Percentiles rank a stretch among this genome's conserved stretches.
Conservation (phyloP, 108 stramenopile species). For the Skeletonema tropicum region DNA sequence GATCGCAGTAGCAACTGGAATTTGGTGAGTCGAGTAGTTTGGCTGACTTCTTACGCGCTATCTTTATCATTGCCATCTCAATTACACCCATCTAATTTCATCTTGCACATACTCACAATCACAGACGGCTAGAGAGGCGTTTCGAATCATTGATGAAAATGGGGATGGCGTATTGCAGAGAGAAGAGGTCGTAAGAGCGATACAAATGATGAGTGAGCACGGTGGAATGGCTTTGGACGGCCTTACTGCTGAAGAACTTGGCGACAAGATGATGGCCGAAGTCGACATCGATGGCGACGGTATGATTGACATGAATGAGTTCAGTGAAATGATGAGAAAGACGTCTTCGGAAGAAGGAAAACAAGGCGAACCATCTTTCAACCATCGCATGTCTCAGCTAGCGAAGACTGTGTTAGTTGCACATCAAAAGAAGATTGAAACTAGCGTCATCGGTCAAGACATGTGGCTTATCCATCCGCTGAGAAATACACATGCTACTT, state of each 20-base stretch:
- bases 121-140: constrained; percentile 58
- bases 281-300: constrained; percentile 59
- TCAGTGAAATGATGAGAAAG: constrained; percentile 45
- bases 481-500: constrained; percentile 42
- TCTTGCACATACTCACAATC: constrained; percentile 13
- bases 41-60: not conserved
- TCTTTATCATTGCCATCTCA: not conserved
- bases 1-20: constrained; percentile 14
- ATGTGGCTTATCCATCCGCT: constrained; percentile 59
- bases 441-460: constrained; percentile 39
- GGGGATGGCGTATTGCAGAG: constrained; percentile 56
- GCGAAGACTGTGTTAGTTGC: constrained; percentile 51
- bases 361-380: constrained; percentile 16
- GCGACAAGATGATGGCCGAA: constrained; percentile 54
- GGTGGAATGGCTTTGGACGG: constrained; percentile 40
- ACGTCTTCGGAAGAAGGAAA: constrained; percentile 8
- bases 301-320: constrained; percentile 56
- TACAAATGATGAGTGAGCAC: constrained; percentile 48
- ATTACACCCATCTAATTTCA: not conserved
- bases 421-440: constrained; percentile 58
- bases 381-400: constrained; percentile 51
- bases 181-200: constrained; percentile 54
- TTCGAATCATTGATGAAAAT: constrained; percentile 58
- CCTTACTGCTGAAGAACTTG: constrained; percentile 27
- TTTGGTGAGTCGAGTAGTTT: constrained; percentile 27